phyloP scores from a whole-genome alignment of 768 basidiomycete genomes.

The Leucocoprinus birnbaumii region DNA sequence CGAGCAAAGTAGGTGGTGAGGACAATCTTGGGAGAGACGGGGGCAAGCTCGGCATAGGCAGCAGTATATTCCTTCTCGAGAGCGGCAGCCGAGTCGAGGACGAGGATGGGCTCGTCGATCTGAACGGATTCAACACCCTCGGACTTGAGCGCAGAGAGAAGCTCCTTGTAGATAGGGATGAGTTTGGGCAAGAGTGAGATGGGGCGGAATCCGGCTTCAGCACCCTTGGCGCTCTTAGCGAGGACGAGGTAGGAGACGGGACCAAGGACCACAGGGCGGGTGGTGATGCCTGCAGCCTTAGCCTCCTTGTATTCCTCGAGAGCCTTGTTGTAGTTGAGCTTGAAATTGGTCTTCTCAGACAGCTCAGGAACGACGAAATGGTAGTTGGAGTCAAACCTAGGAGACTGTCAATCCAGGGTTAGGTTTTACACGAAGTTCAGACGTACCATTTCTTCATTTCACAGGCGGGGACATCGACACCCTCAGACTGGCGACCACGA shows the following conservation, averaged over 20 bases:
- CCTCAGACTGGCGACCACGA: slow-evolving; percentile 92
- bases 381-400: slow-evolving; percentile 98
- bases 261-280: slow-evolving; percentile 94
- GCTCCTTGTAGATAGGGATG: slow-evolving; percentile 87
- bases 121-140: slow-evolving; percentile 96
- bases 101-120: slow-evolving; percentile 95
- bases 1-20: slow-evolving; percentile 97
- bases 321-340: slow-evolving; percentile 93
- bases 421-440: not conserved
- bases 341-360: slow-evolving; percentile 87
- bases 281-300: slow-evolving; percentile 80
- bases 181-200: slow-evolving; percentile 88
- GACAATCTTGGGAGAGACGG: slow-evolving; percentile 87
- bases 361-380: slow-evolving; percentile 98
- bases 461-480: slow-evolving; percentile 93
- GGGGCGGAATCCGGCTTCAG: slow-evolving; percentile 81
- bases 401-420: slow-evolving; percentile 12
- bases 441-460: slow-evolving; percentile 99
- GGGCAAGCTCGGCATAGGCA: slow-evolving; percentile 78
- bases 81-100: slow-evolving; percentile 77
- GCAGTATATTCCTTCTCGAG: slow-evolving; percentile 78
- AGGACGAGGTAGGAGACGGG: slow-evolving; percentile 94
- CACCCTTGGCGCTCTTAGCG: slow-evolving; percentile 87
- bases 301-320: slow-evolving; percentile 95
- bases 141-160: slow-evolving; percentile 86